Evolutionary conservation across 2,329 filamentous ascomycete genomes (phyloP).

Genomic region (Clonostachys chloroleuca): DNA sequence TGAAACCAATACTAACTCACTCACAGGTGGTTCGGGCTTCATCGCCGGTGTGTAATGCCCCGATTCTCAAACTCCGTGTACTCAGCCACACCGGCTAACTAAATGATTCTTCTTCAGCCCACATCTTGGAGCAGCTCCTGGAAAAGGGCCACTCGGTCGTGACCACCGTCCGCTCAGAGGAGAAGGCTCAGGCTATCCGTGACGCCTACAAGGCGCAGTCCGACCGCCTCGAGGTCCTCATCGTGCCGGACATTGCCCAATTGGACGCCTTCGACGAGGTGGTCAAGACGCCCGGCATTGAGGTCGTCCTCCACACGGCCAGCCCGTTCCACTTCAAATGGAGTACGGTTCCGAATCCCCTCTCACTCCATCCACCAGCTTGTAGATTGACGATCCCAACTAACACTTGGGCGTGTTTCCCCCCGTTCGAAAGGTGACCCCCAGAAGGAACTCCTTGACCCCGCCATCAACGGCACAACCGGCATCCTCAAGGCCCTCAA

Average conservation of each 20-base stretch:
- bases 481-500: constrained; percentile 28
- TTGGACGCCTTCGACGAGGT: constrained; percentile 69
- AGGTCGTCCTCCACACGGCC: constrained; percentile 56
- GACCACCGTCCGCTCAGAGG: constrained; percentile 50
- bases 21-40: constrained; percentile 24
- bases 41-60: constrained; percentile 20
- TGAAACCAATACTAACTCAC: background rate
- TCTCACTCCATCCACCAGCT: background rate
- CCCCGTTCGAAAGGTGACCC: too few species aligned
- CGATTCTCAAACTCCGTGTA: background rate
- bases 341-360: constrained; percentile 17
- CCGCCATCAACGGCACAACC: constrained; percentile 38
- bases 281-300: constrained; percentile 41
- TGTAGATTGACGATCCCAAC: background rate
- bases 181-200: constrained; percentile 47
- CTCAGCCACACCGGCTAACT: background rate
- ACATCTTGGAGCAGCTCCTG: constrained; percentile 50
- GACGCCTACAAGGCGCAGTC: constrained; percentile 37
- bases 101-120: constrained; percentile 25
- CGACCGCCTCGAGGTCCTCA: constrained; percentile 41
- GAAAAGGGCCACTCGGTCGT: constrained; percentile 44
- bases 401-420: background rate
- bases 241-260: constrained; percentile 76
- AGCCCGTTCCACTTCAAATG: constrained; percentile 54
- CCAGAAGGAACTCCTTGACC: constrained; percentile 36